Conservation (phyloP, 345 rosid genomes). For the Microcos paniculata region DNA sequence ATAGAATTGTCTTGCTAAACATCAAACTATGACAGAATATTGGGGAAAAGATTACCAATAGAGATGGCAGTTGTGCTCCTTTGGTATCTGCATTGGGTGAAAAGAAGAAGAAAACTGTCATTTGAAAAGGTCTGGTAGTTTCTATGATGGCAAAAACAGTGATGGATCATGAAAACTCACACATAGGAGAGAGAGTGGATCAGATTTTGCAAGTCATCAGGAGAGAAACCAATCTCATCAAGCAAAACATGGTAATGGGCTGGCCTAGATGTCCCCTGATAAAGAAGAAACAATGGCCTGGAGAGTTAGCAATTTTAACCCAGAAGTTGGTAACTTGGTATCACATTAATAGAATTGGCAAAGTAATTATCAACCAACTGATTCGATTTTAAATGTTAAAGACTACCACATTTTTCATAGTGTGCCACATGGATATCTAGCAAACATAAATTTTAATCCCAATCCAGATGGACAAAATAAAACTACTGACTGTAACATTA, state of each 20-base stretch:
- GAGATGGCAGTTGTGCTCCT: conserved; percentile 83
- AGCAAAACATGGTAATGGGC: conserved; percentile 82
- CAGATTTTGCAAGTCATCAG: conserved; percentile 65
- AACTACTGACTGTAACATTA: background rate
- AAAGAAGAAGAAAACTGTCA: background rate
- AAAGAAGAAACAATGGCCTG: background rate
- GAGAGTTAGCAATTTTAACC: background rate
- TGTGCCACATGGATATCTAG: background rate
- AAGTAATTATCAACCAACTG: background rate
- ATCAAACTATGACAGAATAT: background rate
- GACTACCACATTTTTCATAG: background rate
- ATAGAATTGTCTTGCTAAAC: background rate
- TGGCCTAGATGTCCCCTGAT: conserved; percentile 88
- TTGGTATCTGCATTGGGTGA: conserved; percentile 53
- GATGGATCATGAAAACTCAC: conserved; percentile 46
- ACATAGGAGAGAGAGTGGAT: conserved; percentile 75
- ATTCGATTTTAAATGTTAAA: background rate
- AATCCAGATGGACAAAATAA: background rate
- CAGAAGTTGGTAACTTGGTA: background rate
- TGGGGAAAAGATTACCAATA: conserved; percentile 47
- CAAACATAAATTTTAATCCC: background rate
- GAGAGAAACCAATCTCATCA: conserved; percentile 83
- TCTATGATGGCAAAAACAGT: background rate
- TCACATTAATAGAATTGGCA: background rate
- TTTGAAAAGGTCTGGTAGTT: background rate